Conservation (phyloP, 2,329 filamentous ascomycete species). For the Phyllosticta capitalensis region DNA sequence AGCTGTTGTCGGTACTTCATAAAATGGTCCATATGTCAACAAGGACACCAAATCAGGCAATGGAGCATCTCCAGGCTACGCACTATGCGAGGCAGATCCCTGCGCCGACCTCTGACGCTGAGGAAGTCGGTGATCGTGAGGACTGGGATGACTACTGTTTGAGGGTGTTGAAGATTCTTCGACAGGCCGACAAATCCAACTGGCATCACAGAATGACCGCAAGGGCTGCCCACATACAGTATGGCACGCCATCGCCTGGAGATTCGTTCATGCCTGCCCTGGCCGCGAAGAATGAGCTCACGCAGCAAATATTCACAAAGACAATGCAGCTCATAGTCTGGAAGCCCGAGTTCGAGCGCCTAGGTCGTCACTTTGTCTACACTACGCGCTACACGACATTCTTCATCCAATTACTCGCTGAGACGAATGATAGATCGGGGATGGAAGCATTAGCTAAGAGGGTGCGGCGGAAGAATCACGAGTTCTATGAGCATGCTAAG, state of each 20-base stretch:
- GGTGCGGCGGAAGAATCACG: slow-evolving; percentile 70
- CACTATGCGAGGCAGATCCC: slow-evolving; percentile 46
- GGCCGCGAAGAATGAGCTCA: slow-evolving; percentile 67
- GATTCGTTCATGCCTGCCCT: slow-evolving; percentile 41
- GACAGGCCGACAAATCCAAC: slow-evolving; percentile 74
- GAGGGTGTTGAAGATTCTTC: slow-evolving; percentile 50
- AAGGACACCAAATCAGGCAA: slow-evolving; percentile 38
- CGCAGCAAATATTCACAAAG: slow-evolving; percentile 81
- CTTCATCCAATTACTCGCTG: slow-evolving; percentile 64
- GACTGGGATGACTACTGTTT: slow-evolving; percentile 54
- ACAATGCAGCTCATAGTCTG: slow-evolving; percentile 92
- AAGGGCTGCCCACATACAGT: slow-evolving; percentile 56
- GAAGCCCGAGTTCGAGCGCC: slow-evolving; percentile 79
- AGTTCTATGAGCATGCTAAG: slow-evolving; percentile 55
- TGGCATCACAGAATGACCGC: slow-evolving; percentile 92
- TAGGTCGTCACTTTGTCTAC: slow-evolving; percentile 85
- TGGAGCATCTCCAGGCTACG: slow-evolving; percentile 42
- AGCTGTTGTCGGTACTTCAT: slow-evolving; percentile 70
- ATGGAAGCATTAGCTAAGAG: slow-evolving; percentile 71
- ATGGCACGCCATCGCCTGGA: slow-evolving; percentile 41
- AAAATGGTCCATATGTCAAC: slow-evolving; percentile 58
- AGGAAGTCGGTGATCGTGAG: slow-evolving; percentile 35
- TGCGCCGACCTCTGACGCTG: slow-evolving; percentile 21
- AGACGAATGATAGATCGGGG: slow-evolving; percentile 64
- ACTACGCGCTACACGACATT: slow-evolving; percentile 79